Evolutionary conservation across 1,139 yeast genomes (phyloP).

Genomic region (Tardiomyces depauwii): DNA sequence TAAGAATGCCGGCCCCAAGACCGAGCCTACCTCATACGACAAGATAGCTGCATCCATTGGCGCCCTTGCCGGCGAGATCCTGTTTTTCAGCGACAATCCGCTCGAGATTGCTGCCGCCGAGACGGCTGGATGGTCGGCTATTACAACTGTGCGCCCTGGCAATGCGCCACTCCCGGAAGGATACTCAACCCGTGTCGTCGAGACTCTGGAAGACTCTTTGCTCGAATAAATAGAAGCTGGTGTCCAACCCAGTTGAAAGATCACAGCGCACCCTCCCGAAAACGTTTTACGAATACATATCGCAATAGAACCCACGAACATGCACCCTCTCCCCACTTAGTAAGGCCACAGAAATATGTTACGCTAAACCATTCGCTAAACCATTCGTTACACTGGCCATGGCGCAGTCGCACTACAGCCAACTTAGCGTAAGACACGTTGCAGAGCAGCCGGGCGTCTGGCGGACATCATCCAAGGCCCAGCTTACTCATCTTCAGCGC

Average conservation of each 20-base stretch:
- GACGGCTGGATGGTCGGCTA: constrained; percentile 49
- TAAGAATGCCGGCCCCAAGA: constrained; percentile 69
- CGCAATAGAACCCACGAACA: no score
- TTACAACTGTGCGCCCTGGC: constrained; percentile 63
- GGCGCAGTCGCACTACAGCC: no score
- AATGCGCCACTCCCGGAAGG: constrained; percentile 35
- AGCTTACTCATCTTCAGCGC: constrained; percentile 15
- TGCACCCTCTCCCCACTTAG: no score
- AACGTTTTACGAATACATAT: no score
- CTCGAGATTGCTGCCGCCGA: constrained; percentile 50
- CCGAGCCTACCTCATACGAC: constrained; percentile 43
- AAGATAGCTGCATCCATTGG: constrained; percentile 44
- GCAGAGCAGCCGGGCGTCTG: no score
- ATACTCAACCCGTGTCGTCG: constrained; percentile 5
- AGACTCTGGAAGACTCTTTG: not conserved
- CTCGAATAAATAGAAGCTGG: not conserved
- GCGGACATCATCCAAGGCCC: no score
- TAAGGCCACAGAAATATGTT: no score
- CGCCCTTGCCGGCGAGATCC: constrained; percentile 27
- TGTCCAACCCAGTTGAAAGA: no score
- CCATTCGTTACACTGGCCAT: no score
- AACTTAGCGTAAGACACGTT: no score
- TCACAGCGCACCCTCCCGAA: no score
- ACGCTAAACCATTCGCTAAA: no score
- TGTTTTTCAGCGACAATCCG: constrained; percentile 61